Percentiles rank a stretch among this genome's conserved stretches.
Conservation (phyloP, 805 yeast species). For the Kazachstania psychrophila region DNA sequence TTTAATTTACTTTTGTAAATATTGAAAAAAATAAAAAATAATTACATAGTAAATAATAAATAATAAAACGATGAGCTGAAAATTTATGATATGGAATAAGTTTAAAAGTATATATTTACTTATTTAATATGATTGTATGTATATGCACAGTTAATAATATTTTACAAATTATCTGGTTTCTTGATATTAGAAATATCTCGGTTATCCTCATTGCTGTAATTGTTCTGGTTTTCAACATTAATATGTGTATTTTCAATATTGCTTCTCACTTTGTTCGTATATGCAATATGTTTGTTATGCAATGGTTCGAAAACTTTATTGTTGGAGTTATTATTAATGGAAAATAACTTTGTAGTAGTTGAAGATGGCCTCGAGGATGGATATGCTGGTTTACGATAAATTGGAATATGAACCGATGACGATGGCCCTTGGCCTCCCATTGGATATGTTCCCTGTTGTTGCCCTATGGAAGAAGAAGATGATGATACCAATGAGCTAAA, state of each 20-base stretch:
- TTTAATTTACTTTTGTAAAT: no score
- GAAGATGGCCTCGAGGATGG: background rate
- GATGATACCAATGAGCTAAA: background rate
- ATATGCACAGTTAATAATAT: no score
- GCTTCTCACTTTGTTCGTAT: conserved; percentile 7
- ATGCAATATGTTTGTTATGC: conserved; percentile 10
- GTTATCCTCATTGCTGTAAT: background rate
- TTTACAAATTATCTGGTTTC: background rate
- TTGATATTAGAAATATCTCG: background rate
- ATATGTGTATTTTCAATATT: background rate
- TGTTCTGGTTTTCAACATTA: background rate
- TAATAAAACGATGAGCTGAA: no score
- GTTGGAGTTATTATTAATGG: background rate
- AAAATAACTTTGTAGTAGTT: background rate
- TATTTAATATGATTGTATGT: no score
- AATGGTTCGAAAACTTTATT: conserved; percentile 12
- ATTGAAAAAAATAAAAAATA: no score
- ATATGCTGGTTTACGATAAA: no score
- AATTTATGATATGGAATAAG: no score
- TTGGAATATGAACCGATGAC: no score
- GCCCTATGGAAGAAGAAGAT: background rate
- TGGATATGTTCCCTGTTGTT: background rate
- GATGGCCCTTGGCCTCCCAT: no score
- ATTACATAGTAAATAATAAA: no score
- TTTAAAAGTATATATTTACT: no score